Evolutionary conservation across 2,329 filamentous ascomycete species (phyloP).

Genomic region (Huntiella decipiens): DNA sequence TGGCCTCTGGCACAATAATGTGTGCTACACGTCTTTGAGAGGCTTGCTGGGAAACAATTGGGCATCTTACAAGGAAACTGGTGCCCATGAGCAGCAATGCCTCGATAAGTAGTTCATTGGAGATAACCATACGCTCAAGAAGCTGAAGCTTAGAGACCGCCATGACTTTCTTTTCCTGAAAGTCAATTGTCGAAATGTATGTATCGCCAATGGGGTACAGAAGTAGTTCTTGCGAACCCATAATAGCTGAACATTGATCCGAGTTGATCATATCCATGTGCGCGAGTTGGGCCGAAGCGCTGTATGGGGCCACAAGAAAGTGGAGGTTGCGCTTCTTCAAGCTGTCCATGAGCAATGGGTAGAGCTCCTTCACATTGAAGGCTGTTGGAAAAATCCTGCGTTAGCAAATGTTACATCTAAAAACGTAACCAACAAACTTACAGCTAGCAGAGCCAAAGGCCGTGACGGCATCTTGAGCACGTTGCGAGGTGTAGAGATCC

Average conservation of each 20-base stretch:
- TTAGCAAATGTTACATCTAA: not conserved
- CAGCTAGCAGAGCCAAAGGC: slow-evolving; percentile 67
- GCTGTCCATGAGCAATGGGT: slow-evolving; percentile 56
- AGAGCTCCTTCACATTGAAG: slow-evolving; percentile 51
- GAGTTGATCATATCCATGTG: slow-evolving; percentile 53
- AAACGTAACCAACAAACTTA: slow-evolving; percentile 21
- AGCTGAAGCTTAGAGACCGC: slow-evolving; percentile 48
- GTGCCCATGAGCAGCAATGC: slow-evolving; percentile 69
- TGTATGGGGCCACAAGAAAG: slow-evolving; percentile 73
- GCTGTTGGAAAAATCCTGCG: slow-evolving; percentile 20
- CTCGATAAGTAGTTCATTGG: slow-evolving; percentile 61
- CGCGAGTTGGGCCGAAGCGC: slow-evolving; percentile 70
- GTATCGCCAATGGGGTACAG: slow-evolving; percentile 68
- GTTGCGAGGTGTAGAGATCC: slow-evolving; percentile 65
- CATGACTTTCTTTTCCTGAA: slow-evolving; percentile 45
- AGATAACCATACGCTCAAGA: slow-evolving; percentile 42
- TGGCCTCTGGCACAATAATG: slow-evolving; percentile 54
- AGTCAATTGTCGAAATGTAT: slow-evolving; percentile 48
- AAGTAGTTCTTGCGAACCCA: slow-evolving; percentile 68
- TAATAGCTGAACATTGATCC: slow-evolving; percentile 54
- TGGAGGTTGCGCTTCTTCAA: slow-evolving; percentile 49
- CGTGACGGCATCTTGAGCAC: slow-evolving; percentile 61
- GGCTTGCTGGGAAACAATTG: slow-evolving; percentile 32
- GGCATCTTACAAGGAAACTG: slow-evolving; percentile 60
- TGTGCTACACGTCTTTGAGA: slow-evolving; percentile 22